Evolutionary conservation across 768 basidiomycete species (phyloP).

Genomic region (Nidularia pulvinata): DNA sequence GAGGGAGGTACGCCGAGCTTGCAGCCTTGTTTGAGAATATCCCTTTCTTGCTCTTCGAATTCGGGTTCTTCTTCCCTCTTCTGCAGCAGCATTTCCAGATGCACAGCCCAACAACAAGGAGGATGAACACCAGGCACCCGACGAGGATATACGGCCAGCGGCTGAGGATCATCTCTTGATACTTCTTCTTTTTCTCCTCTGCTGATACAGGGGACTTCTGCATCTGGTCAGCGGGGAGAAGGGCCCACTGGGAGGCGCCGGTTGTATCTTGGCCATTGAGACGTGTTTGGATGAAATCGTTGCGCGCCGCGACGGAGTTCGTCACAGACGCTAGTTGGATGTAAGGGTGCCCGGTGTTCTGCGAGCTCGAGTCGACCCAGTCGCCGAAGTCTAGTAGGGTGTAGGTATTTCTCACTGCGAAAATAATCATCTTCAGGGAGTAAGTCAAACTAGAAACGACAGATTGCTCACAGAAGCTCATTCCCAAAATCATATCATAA

Average conservation of each 20-base stretch:
- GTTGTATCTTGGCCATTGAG: conserved; percentile 60
- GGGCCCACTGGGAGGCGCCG: conserved; percentile 48
- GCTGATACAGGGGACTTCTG: conserved; percentile 64
- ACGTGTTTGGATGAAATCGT: conserved; percentile 68
- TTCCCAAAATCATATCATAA: conserved; percentile 84
- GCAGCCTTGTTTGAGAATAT: conserved; percentile 18
- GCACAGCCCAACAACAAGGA: conserved; percentile 43
- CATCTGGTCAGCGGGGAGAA: conserved; percentile 59
- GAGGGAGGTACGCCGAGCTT: conserved; percentile 25
- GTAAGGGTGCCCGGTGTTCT: conserved; percentile 54
- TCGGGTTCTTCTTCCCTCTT: conserved; percentile 16
- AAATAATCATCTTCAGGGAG: conserved; percentile 5
- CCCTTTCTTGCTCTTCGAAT: conserved; percentile 8
- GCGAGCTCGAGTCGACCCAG: conserved; percentile 52
- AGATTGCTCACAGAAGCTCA: conserved; percentile 65
- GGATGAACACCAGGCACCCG: conserved; percentile 53
- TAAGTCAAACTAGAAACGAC: neutral
- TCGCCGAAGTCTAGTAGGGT: conserved; percentile 73
- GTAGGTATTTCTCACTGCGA: conserved; percentile 74
- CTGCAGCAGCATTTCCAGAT: conserved; percentile 65
- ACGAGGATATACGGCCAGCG: conserved; percentile 74
- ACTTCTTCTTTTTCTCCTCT: conserved; percentile 65
- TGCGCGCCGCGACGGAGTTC: conserved; percentile 44
- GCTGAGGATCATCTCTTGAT: conserved; percentile 63
- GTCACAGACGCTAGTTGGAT: conserved; percentile 71